phyloP scores from a whole-genome alignment of 352 stramenopile species.

The Phytophthora palmivora region DNA sequence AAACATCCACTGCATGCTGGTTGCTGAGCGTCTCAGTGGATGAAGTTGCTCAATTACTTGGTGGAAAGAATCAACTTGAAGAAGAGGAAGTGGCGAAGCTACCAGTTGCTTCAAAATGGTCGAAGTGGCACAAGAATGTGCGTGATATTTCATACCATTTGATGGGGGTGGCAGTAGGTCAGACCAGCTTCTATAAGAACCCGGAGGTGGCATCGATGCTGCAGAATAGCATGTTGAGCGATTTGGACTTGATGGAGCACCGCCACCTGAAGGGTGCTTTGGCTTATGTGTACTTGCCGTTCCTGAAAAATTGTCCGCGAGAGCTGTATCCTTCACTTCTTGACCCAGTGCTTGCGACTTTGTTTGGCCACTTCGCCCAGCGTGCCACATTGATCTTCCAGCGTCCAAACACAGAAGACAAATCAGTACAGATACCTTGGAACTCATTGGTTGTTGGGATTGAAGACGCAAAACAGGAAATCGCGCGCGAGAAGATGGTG shows the following conservation, averaged over 20 bases:
- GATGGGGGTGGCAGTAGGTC: slow-evolving; percentile 62
- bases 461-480: slow-evolving; percentile 72
- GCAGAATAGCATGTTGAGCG: slow-evolving; percentile 68
- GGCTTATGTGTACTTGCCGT: slow-evolving; percentile 76
- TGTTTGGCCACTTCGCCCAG: slow-evolving; percentile 69
- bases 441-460: slow-evolving; percentile 64
- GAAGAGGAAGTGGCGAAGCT: slow-evolving; percentile 72
- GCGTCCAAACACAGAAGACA: slow-evolving; percentile 22
- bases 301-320: slow-evolving; percentile 72
- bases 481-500: slow-evolving; percentile 76
- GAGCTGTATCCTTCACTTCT: slow-evolving; percentile 67
- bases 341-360: slow-evolving; percentile 58
- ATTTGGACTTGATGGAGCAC: slow-evolving; percentile 76
- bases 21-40: slow-evolving; percentile 76
- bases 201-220: slow-evolving; percentile 53
- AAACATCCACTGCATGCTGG: slow-evolving; percentile 68
- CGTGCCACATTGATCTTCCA: slow-evolving; percentile 56
- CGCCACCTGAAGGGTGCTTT: slow-evolving; percentile 72
- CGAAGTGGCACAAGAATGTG: slow-evolving; percentile 85
- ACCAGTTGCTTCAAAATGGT: slow-evolving; percentile 57
- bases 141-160: slow-evolving; percentile 84
- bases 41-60: slow-evolving; percentile 76
- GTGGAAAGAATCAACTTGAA: slow-evolving; percentile 77
- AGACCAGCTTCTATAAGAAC: slow-evolving; percentile 61
- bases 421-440: slow-evolving; percentile 52